Base-by-base conservation (phyloP, 768 basidiomycete genomes). In the Mycena polygramma region DNA sequence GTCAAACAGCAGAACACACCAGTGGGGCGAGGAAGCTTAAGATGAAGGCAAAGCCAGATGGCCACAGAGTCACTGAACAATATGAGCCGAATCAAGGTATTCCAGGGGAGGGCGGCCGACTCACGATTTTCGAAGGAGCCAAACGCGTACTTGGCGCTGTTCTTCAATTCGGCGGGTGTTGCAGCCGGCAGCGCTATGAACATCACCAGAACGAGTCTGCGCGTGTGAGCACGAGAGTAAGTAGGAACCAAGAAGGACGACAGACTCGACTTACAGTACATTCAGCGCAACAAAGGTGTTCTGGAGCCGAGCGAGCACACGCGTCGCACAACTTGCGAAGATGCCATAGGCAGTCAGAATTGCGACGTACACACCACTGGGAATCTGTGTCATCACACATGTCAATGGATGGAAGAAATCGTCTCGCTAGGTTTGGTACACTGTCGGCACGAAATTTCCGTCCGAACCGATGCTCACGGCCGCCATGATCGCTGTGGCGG, bases 201-300 rank as follows among this genome's bases (percentile, higher is more conserved):
- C 11, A 70, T 64, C 9, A 58, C 57, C 24, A 65, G 17, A 17
- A 70, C 35, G 5, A 65, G 63, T 13, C 68, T 69, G 20, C 4
- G 14, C 30, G 13, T 13, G n/a, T 13, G 15, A 35, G 10, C 19
- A 17, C 52, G 15, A 53, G 35, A 15, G 19, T 11, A 10, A 35
- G 53, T 4, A 48, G 14, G 17, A 37, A 7, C 15, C 36, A 61
- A 19, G 13, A 1, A 24, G 60, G 17, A 46, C 7, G 14, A 2
- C 7, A 19, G 45, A 17, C 15, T 4, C 13, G 26, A 30, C 52
- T 30, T 24, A 91, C 90, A 87, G 51, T 19, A 93, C 76, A 75
- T 94, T 94, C 46, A 94, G 81, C 11, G 86, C 69, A 22, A 93
- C 87, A 73, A 91, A 92, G 7, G 90, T 76, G n/a, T 85, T 89